Base-by-base conservation (phyloP, 2,329 filamentous ascomycete genomes). In the Nothophoma quercina region DNA sequence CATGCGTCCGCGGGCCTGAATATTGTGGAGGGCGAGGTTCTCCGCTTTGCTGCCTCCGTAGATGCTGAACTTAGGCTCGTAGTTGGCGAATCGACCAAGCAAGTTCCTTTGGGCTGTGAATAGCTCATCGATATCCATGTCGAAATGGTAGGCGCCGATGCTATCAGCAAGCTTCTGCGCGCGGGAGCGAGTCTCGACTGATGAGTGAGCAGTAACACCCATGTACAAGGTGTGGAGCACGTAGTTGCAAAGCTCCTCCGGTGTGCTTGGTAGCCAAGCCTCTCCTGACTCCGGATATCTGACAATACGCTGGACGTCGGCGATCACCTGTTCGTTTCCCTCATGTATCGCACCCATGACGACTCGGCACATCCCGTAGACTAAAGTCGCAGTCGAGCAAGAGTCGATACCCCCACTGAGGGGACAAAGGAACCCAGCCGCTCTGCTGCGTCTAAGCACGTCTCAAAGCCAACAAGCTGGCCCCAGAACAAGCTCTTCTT, bases 101-200 rank as follows among this genome's bases (percentile, higher is more conserved):
- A 78, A 0, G 91, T 73, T 34, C 79, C 80, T 59, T 82, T 85
- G 44, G 86, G 76, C 0, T 82, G 77, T 35, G 55, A 86, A 85
- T 7, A 87, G 80, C 2, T 80, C 79, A 65, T 93, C 90, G 50
- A 93, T 91, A 63, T 91, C 84, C 41, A 91, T 78, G 12, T 48
- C 28, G 5, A 45, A 45, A n/a, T 95, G 91, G 65, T 91, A 87
- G 12, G 83, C 79, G 4, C 89, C 90, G 46, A 93, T 91, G 4
- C 77, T 79, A 4, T 78, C 67, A 1, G 79, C 75, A 5, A 93
- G 79, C 0, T 82, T 78, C 64, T 83, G 83, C 1, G 90, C 88
- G 25, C 90, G 79, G 36, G 80, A 77, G 7, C 89, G 61, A 0
- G 89, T 51, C 21, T 57, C 50, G 6, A 18, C 7, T 22, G 30